These are phyloP conservation scores for Monosporascus sp. DNA, from an alignment of 2,329 filamentous ascomycete genomes.

Conservation along the genomic window DNA sequence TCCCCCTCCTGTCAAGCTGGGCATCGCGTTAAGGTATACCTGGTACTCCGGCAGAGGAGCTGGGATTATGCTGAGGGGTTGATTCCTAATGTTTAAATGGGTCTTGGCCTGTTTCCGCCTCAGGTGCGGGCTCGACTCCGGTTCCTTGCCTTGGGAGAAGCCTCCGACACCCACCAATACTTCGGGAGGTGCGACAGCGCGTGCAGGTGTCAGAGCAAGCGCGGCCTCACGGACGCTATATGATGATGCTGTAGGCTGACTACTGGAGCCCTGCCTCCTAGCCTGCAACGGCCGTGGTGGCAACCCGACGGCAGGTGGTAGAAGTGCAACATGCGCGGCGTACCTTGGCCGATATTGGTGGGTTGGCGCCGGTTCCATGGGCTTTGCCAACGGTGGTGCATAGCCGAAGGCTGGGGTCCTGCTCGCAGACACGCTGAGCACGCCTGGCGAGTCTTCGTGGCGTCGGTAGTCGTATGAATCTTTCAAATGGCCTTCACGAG, in stretches of 20 bases:
- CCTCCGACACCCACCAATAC: neutral
- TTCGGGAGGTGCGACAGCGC: too few relatives aligned
- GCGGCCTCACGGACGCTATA: neutral
- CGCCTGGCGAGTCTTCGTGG: neutral
- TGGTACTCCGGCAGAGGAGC: slow-evolving; percentile 12
- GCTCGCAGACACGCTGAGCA: neutral
- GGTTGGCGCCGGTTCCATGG: slow-evolving; percentile 4
- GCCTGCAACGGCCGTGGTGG: slow-evolving; percentile 1
- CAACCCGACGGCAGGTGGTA: slow-evolving; percentile 4
- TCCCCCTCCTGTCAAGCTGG: neutral
- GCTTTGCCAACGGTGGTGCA: slow-evolving; percentile 4
- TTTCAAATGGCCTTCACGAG: neutral
- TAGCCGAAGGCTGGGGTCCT: slow-evolving; percentile 1
- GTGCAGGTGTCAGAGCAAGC: neutral
- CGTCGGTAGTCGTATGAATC: neutral
- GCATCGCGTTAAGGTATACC: slow-evolving; percentile 12
- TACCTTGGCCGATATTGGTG: slow-evolving; percentile 1
- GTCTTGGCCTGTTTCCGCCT: slow-evolving; percentile 6
- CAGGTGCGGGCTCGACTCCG: slow-evolving; percentile 1
- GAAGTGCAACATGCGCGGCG: neutral
- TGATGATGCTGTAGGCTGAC: neutral
- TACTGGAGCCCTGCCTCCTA: neutral
- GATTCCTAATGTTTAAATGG: neutral
- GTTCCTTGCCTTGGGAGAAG: neutral
- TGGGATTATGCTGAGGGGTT: neutral